Evolutionary conservation across 257 asterid species (phyloP), one percentile per base, ranked within the genome.

Genomic region (Rauvolfia tetraphylla): DNA sequence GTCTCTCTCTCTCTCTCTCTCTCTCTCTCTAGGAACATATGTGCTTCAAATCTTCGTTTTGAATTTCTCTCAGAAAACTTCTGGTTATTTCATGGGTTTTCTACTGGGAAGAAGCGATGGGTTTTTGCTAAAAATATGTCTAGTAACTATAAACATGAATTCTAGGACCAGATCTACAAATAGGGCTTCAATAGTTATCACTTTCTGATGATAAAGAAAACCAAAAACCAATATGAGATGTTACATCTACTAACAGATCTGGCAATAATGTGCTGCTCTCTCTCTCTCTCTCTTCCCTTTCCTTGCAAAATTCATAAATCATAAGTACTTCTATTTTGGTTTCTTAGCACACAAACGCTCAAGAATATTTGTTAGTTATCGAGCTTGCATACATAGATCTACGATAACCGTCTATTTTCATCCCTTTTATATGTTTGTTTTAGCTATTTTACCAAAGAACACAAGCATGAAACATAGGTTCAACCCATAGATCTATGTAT

Each of bases 261-360:
- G 81, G 72, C 20, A 78, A 79, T 49, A 75, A 71, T 48, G 39
- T 71, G 65, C 12, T 65, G 1, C 49, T 36, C 69, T 36, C 71
- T 51, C 17, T 71, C 68, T 74, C n/a, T n/a, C n/a, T n/a, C n/a
- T n/a, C n/a, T n/a, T 62, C 82, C 91, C 79, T 85, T 89, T 86
- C 80, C 79, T 88, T 90, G 94, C 95, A 88, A 92, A 81, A 80
- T 68, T 79, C 25, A 77, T 71, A 34, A 65, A 80, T 54, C 77
- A 54, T 42, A 39, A 62, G 46, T 39, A 17, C 54, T 34, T 38
- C 66, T 17, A 23, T 51, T 68, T 31, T 49, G 63, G 79, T 78
- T 67, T 54, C 59, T 51, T 75, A 44, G 80, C 73, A 75, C 42
- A 49, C 17, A 75, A 65, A 79, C 31, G 48, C 48, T 41, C 68